Evolutionary conservation across 257 asterid species (phyloP), one percentile per base, ranked within the genome.

Genomic region (Solanum megistacrolobum): DNA sequence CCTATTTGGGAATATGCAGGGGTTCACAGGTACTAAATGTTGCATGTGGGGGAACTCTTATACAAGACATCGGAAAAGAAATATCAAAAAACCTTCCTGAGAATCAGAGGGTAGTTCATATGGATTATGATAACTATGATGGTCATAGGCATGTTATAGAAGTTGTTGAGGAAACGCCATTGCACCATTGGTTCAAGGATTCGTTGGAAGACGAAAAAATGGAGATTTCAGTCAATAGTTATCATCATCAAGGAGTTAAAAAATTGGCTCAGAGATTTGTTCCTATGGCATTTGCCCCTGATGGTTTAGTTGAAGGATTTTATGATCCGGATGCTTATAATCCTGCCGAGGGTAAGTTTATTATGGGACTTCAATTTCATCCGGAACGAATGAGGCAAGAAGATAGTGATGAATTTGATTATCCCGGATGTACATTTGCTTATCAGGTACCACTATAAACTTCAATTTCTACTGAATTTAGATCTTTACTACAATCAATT

Each of bases 341-440:
- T 81, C 98, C 99, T 7, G 92, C 91, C 0, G 96, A 95, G 83
- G 99, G 98, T 20, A 93, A 96, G 87, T 96, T 96, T 52, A 95
- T 95, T 23, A 93, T 96, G 98, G 99, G 99, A 65, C 95, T 96
- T 76, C 99, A 96, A 88, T 96, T 96, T 89, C 99, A 96, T 90
- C 99, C 99, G 0, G 98, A 96, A 78, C 83, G 99, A 86, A 95
- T 96, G 99, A 92, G 98, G 90, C 89, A 84, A 5, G 83, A 86
- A 0, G 93, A 96, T 84, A 89, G 95, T 1, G 98, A 93, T 41
- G 95, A 91, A 27, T 95, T 96, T 32, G 98, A 96, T 83, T 95
- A 95, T 38, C 97, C 95, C 0, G 99, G 99, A 14, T 96, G 99
- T 85, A 88, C 90, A 14, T 90, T 75, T 87, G 92, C 92, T 27